Evolutionary conservation across 2,329 filamentous ascomycete species (phyloP), one percentile per base, ranked within the genome.

Genomic region (Huntiella moniliformis): DNA sequence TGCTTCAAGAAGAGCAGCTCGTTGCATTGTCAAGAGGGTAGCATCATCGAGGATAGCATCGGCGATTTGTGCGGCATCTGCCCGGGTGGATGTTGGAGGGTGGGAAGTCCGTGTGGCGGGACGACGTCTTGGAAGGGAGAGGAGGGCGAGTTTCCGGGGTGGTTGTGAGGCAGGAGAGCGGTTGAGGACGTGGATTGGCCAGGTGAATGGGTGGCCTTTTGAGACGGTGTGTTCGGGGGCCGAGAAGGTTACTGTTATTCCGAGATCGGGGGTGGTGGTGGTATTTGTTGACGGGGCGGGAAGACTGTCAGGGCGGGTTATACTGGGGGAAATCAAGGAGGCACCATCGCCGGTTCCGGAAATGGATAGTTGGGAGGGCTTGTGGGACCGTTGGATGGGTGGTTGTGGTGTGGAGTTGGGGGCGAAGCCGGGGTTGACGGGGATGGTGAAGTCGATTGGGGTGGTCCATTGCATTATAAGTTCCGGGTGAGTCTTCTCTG

Each of bases 181-280:
- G 58, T 88, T 91, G 52, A 84, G 78, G 34, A 87, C 76, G 55
- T 84, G 81, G 12, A 87, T 69, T 32, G 70, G 71, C 77, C 83
- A 84, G 36, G 66, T 64, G 57, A 91, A 86, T 42, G 76, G 66
- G 39, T 82, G 68, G 34, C 79, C 79, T 0, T 76, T 70, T 48
- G 65, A 67, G 17, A 83, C 66, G 45, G 69, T 65, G 16, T 61
- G 55, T 10, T 60, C 50, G 32, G 80, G 79, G 0, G 72, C 76
- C 4, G 71, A 73, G 56, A 91, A 79, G 36, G 79, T 85, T 62
- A 88, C 75, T 33, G 78, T 83, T 48, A 88, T 72, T 49, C 80
- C 81, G 43, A 82, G 73, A 49, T 79, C 71, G 3, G 70, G 69
- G 33, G 59, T 60, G 52, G 60, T 63, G 40, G 65, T 64, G 47